Conservation (phyloP, 768 basidiomycete species). For the Suillus plorans region DNA sequence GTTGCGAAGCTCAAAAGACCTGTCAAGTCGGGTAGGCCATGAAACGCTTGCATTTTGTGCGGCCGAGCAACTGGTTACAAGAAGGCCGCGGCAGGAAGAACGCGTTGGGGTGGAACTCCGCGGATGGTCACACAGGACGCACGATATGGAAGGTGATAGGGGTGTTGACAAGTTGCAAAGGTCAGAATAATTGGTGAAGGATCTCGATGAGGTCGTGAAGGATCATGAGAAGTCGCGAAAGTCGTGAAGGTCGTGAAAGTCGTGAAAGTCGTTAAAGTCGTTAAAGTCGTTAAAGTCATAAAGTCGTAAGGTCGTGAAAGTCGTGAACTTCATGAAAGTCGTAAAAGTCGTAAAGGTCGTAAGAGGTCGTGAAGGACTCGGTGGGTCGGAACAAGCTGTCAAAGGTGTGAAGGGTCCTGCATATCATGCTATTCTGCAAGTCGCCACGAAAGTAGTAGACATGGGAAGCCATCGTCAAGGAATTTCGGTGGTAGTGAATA, state of each 20-base stretch:
- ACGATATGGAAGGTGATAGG: not conserved
- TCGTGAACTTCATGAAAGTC: not conserved
- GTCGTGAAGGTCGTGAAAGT: too few relatives aligned
- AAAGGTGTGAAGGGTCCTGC: not conserved
- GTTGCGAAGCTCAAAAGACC: too few relatives aligned
- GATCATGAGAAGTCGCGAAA: not conserved
- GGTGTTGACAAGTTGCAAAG: not conserved
- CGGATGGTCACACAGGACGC: not conserved
- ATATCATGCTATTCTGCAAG: not conserved
- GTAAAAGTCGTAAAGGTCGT: not conserved
- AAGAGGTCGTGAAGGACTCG: not conserved
- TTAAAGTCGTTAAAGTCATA: not conserved
- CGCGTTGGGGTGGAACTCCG: not conserved
- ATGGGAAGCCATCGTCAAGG: not conserved
- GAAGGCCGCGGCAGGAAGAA: not conserved
- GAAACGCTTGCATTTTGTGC: not conserved
- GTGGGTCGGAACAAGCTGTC: not conserved
- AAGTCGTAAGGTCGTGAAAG: not conserved
- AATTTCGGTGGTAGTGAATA: not conserved
- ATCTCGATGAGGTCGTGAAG: not conserved
- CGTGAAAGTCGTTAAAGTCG: not conserved
- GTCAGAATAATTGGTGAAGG: not conserved
- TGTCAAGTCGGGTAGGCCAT: not conserved
- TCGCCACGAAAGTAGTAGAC: not conserved
- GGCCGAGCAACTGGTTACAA: not conserved